Base-by-base conservation (phyloP, 139 green algal species). In the Chlorella sp. region DNA sequence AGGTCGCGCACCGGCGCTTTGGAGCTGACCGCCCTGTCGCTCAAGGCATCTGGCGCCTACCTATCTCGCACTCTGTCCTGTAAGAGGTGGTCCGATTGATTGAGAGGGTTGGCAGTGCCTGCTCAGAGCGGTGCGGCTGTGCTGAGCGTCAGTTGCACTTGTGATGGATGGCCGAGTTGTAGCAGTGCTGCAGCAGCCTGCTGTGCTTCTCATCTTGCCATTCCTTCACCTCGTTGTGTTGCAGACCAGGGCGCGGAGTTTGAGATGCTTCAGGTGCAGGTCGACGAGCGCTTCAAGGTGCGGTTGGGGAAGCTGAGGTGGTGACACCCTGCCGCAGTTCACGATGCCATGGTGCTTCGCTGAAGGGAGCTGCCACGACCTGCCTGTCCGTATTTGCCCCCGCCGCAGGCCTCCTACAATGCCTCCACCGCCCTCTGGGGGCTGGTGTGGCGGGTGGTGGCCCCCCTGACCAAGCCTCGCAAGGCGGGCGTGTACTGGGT, bases 31-130 rank as follows among this genome's bases (percentile, higher is more conserved):
- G 89, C 84, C 4, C 87, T 91, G 65, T 67, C 41, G 13, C 65
- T 85, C 11, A 85, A 80, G 69, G 68, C 69, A 11, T 63, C 60
- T 1, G 76, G 76, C 60, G 57, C 57, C 13, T 82, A 98, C 88
- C 73, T 98, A 60, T 93, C 89, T 26, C 93, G 95, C 73, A 94
- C 95, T 2, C 90, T 98, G 63, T 88, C 62, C 26, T 92, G 51
- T 60, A 15, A 60, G 51, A 23, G 51, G 51, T 60, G 44, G 44
- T 6, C 44, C 44, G 44, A 9, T 9, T 16, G 44, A 16, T 6
- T 51, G 44, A 9, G 7, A 51, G 44, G 44, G 44, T 51, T 51
- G 44, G 44, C 7, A 9, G 6, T 51, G 6, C 7, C 44, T 6
- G 44, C 44, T n/a, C n/a, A 51, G 6, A 9, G 44, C 44, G 9